These are phyloP conservation scores for Corymbia maculata DNA, from an alignment of 345 rosid genomes.

Conservation along the genomic window DNA sequence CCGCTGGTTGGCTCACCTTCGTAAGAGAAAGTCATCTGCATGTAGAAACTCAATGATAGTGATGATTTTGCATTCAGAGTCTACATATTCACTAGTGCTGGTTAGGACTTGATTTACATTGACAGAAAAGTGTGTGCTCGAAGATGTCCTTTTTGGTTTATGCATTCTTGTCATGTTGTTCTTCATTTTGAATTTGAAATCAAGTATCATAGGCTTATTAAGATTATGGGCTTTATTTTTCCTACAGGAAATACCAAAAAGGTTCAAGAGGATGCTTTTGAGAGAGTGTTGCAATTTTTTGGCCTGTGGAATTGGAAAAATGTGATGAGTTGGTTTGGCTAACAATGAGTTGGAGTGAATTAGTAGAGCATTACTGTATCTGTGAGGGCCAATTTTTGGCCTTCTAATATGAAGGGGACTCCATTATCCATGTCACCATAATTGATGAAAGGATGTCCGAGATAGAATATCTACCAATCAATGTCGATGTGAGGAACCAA, in stretches of 20 bases:
- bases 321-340: neutral
- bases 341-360: neutral
- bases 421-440: too few relatives aligned
- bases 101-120: too few relatives aligned
- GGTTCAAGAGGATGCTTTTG: neutral
- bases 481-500: too few relatives aligned
- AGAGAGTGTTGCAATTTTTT: neutral
- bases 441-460: neutral
- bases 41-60: too few relatives aligned
- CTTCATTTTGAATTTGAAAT: too few relatives aligned
- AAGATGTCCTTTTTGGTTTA: neutral
- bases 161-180: too few relatives aligned
- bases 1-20: too few relatives aligned
- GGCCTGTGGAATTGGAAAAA: neutral
- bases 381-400: neutral
- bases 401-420: neutral
- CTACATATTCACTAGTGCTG: neutral
- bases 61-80: neutral
- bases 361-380: too few relatives aligned
- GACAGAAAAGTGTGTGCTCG: neutral
- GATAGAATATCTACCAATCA: neutral
- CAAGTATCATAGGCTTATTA: too few relatives aligned
- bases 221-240: too few relatives aligned
- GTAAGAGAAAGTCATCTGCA: too few relatives aligned
- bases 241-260: too few relatives aligned